Evolutionary conservation across 805 yeast species (phyloP).

Genomic region (Ogataea zsoltii): DNA sequence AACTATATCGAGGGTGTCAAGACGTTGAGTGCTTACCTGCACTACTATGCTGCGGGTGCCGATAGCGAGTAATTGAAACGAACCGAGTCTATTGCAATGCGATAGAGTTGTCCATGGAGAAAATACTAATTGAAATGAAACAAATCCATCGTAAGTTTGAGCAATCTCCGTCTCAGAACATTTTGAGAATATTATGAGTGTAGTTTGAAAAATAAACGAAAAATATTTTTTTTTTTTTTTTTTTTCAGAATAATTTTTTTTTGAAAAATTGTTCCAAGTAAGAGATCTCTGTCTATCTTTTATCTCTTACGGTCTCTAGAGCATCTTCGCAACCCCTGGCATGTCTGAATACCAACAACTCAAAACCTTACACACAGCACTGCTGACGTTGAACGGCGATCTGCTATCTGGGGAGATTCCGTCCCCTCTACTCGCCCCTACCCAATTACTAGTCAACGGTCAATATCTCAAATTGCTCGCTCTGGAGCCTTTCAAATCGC

Average conservation of each 20-base stretch:
- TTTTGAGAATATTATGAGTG: no score
- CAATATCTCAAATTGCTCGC: slow-evolving; percentile 27
- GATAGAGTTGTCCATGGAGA: no score
- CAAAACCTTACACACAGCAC: slow-evolving; percentile 17
- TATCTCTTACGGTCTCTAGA: no score
- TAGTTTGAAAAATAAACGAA: no score
- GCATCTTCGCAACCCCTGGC: not conserved
- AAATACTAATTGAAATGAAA: no score
- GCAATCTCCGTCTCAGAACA: no score
- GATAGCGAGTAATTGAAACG: slow-evolving; percentile 16
- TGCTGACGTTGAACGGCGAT: slow-evolving; percentile 21
- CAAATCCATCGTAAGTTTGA: no score
- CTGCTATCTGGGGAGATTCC: not conserved
- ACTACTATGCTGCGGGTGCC: slow-evolving; percentile 57
- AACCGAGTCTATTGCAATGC: no score
- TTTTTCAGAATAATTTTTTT: not conserved
- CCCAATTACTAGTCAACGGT: slow-evolving; percentile 26
- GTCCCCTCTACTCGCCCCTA: slow-evolving; percentile 5
- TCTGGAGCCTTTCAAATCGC: slow-evolving; percentile 8
- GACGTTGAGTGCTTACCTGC: slow-evolving; percentile 90
- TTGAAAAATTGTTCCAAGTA: no score
- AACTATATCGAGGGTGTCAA: slow-evolving; percentile 94
- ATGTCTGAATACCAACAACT: slow-evolving; percentile 12
- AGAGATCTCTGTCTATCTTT: no score
- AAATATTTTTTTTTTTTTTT: not conserved